Base-by-base conservation (phyloP, 768 basidiomycete species). In the Calocybe cyanea region DNA sequence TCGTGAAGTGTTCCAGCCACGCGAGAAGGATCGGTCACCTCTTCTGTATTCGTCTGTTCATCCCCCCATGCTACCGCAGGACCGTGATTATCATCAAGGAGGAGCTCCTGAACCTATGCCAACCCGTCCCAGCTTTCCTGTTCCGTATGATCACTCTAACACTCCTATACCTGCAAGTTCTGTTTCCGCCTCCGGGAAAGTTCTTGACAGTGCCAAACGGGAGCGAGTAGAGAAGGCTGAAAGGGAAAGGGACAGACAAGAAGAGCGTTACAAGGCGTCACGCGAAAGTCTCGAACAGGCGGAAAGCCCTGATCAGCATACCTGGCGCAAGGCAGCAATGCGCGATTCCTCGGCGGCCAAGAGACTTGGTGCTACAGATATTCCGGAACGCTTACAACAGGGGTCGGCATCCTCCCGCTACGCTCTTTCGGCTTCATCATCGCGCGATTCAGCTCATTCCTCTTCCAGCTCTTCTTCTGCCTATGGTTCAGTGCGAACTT, bases 171-270 rank as follows among this genome's bases (percentile, higher is more conserved):
- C 40, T 15, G 11, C 40, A 20, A 76, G 76, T 18, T 69, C 70
- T 41, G 80, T 80, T 8, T 80, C 78, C 46, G 70, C 69, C 31
- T 76, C 70, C 39, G 80, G 79, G 4, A 70, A 73, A 64, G 76
- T 72, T 13, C 56, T 78, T 19, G 78, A 80, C 56, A 75, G 52
- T 52, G 68, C 60, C 40, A 48, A 63, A 42, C 62, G 57, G 28
- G 61, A 49, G 56, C 63, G 48, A 51, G 59, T 48, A 51, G 63
- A 61, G 32, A 59, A 49, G 31, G 62, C 57, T 51, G 52, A 46
- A 38, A 53, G 46, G 48, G 24, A 34, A 44, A 56, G 25, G 33
- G 38, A 25, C 21, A 43, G 38, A 37, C 39, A 44, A 36, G 36
- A 46, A 19, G 25, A 49, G 28, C 38, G 41, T 18, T 17, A 45